Evolutionary conservation across 2,329 filamentous ascomycete species (phyloP), one percentile per base, ranked within the genome.

Genomic region (Fusarium sp.): DNA sequence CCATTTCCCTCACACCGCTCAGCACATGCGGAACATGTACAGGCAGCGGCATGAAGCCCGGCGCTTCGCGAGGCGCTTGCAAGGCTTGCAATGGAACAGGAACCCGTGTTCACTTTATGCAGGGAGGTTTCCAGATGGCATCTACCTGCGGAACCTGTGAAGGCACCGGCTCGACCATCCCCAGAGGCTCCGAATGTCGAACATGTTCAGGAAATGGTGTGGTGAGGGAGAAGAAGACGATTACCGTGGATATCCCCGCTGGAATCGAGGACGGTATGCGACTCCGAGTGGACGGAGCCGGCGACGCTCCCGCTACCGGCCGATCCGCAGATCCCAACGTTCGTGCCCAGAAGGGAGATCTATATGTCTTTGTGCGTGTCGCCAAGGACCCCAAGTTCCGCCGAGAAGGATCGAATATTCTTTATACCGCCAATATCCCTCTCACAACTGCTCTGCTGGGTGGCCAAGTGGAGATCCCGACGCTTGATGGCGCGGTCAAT

Each of bases 241-340:
- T 99, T 54, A 91, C 87, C 27, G 87, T 99, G 44, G 94, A 98
- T 74, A 97, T 99, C 49, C 96, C 96, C 1, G 93, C 92, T 20
- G 96, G 96, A 69, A 93, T 99, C 31, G 96, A 98, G 78, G 95
- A 99, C 78, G 94, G 95, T 60, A 98, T 98, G 95, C 89, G 93
- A 62, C 82, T 99, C 74, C 87, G 93, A 57, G 87, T 99, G 27
- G 88, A 90, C 63, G 92, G 92, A 25, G 93, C 96, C 76, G 96
- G 96, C 70, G 95, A 99, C 76, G 90, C 93, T 14, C 91, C 96
- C 20, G 84, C 89, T 8, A 95, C 92, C 23, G 93, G 93, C 46
- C 86, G 89, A 23, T 84, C 88, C 14, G 85, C 87, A 31, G 87
- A 89, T 46, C 84, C 89, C 27, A 86, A 88, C 64, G 83, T 85